Conservation (phyloP, 495 filamentous ascomycete genomes). For the Aspergillus sclerotioniger region DNA sequence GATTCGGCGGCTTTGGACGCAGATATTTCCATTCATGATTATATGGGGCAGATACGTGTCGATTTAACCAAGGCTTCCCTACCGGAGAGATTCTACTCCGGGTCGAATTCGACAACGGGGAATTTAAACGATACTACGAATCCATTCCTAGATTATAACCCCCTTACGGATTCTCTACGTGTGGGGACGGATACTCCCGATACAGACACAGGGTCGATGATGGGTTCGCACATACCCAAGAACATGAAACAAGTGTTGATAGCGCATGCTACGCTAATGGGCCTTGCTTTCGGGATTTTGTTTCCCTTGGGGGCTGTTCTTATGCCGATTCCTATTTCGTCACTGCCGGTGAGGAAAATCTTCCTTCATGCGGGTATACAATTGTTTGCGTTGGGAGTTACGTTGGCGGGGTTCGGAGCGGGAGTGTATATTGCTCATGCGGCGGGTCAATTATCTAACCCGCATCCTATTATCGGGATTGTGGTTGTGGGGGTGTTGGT, state of each 20-base stretch:
- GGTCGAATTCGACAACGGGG: too few species aligned
- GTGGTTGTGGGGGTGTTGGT: conserved; percentile 53
- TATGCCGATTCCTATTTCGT: conserved; percentile 38
- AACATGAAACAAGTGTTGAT: conserved; percentile 19
- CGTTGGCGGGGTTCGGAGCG: conserved; percentile 58
- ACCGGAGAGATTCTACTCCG: too few species aligned
- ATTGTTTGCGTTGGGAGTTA: conserved; percentile 49
- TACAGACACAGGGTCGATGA: too few species aligned
- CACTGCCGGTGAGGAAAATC: conserved; percentile 21
- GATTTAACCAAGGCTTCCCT: conserved; percentile 51
- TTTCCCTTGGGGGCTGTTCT: conserved; percentile 50
- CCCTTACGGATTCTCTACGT: conserved; percentile 5
- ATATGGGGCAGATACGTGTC: conserved; percentile 46
- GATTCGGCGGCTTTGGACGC: conserved; percentile 49
- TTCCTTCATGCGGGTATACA: conserved; percentile 59
- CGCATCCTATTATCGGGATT: conserved; percentile 53
- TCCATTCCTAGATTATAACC: conserved; percentile 48
- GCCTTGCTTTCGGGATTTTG: conserved; percentile 38
- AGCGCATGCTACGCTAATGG: conserved; percentile 39
- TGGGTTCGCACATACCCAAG: too few species aligned
- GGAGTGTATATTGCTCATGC: conserved; percentile 50
- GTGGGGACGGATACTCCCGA: neutral
- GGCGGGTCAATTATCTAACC: conserved; percentile 14
- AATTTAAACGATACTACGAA: too few species aligned
- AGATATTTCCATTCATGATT: conserved; percentile 58